Evolutionary conservation across 2,329 filamentous ascomycete species (phyloP).

Genomic region (Didymella keratinophila): DNA sequence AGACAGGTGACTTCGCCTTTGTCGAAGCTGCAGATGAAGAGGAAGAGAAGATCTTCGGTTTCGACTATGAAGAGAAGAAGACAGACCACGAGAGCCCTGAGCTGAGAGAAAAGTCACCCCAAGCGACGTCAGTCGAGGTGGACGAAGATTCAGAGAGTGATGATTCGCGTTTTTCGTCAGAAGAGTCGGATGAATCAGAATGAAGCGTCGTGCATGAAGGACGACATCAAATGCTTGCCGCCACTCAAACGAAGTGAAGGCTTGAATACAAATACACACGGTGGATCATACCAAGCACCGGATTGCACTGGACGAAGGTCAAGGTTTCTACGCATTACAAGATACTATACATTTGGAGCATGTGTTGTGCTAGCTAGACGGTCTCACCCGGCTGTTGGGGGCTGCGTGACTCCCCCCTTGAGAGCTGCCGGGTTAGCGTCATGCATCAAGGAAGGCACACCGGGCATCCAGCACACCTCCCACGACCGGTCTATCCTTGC

Average conservation of each 20-base stretch:
- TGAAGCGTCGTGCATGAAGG: not conserved
- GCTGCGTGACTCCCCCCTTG: constrained; percentile 23
- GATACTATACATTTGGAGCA: not conserved
- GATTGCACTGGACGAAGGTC: too few species aligned
- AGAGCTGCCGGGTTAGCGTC: constrained; percentile 16
- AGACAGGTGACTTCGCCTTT: constrained; percentile 74
- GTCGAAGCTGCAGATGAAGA: constrained; percentile 61
- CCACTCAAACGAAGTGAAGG: not conserved
- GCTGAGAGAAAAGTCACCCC: not conserved
- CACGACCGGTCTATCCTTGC: not conserved
- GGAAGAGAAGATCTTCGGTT: constrained; percentile 24
- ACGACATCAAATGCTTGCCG: too few species aligned
- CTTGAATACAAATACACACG: not conserved
- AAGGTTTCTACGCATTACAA: too few species aligned
- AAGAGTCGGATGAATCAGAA: constrained; percentile 17
- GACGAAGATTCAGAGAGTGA: constrained; percentile 14
- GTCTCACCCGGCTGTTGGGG: not conserved
- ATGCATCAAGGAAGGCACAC: constrained; percentile 25
- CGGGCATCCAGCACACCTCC: not conserved
- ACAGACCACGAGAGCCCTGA: not conserved
- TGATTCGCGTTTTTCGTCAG: constrained; percentile 19
- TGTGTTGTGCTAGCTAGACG: not conserved
- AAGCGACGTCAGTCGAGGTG: not conserved
- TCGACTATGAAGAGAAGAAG: constrained; percentile 2
- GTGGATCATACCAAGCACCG: too few species aligned